Percentiles rank a stretch among this genome's conserved stretches.
Evolutionary conservation across 306 rosid genomes (phyloP).

Genomic region (Begonia peltatifolia): DNA sequence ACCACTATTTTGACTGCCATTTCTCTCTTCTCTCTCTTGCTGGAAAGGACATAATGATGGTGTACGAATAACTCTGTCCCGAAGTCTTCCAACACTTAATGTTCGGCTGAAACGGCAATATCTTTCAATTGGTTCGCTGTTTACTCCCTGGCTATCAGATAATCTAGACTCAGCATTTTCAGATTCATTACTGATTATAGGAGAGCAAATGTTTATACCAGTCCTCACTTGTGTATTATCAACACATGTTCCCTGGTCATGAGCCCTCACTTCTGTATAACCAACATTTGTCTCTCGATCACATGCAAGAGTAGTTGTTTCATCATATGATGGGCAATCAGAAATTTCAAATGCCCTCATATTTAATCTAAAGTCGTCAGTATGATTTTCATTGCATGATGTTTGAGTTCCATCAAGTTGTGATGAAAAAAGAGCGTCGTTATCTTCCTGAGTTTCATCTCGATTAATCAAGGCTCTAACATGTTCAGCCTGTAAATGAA

Average conservation of each 20-base stretch:
- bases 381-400: neutral
- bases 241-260: constrained; percentile 22
- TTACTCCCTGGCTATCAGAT: constrained; percentile 40
- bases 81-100: constrained; percentile 96
- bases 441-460: constrained; percentile 36
- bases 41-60: constrained; percentile 58
- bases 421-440: constrained; percentile 25
- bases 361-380: constrained; percentile 24
- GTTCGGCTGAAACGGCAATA: constrained; percentile 92
- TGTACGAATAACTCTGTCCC: no score
- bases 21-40: constrained; percentile 60
- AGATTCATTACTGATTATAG: constrained; percentile 29
- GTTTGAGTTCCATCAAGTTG: constrained; percentile 14
- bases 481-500: constrained; percentile 24
- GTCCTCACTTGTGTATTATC: constrained; percentile 24
- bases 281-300: no score
- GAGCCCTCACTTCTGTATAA: constrained; percentile 1
- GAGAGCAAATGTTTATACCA: constrained; percentile 31
- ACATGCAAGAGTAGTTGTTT: constrained; percentile 15
- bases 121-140: constrained; percentile 74
- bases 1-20: constrained; percentile 32
- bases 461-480: constrained; percentile 20
- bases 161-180: constrained; percentile 44
- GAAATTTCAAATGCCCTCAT: constrained; percentile 18
- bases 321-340: constrained; percentile 20